Conservation (phyloP, 495 filamentous ascomycete genomes). For the Rostrohypoxylon terebratum region DNA sequence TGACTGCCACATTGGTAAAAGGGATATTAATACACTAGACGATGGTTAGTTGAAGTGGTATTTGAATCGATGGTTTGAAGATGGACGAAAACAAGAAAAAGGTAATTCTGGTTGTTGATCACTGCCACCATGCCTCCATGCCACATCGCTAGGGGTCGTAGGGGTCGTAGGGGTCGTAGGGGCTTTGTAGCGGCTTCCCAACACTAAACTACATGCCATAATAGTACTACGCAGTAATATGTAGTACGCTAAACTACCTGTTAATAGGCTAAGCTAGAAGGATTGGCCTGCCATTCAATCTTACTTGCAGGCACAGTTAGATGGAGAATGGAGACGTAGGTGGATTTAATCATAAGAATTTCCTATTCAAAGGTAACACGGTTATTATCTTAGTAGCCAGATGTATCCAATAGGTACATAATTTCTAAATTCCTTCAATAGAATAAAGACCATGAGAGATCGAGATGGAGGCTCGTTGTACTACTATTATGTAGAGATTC, state of each 20-base stretch:
- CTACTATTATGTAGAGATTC: not conserved
- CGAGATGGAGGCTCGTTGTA: too few relatives aligned
- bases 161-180: not conserved
- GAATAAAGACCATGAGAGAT: not conserved
- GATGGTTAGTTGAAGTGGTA: slow-evolving; percentile 12
- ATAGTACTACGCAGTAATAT: too few relatives aligned
- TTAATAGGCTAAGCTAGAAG: slow-evolving; percentile 13
- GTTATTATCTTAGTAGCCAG: not conserved
- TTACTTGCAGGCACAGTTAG: slow-evolving; percentile 23
- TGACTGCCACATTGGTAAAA: not conserved
- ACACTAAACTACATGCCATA: not conserved
- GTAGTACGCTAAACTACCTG: not conserved
- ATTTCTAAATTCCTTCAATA: not conserved
- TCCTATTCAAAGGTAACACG: slow-evolving; percentile 8
- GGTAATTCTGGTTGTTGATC: slow-evolving; percentile 29
- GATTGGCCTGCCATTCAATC: slow-evolving; percentile 34
- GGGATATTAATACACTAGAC: too few relatives aligned
- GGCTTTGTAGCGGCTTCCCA: not conserved
- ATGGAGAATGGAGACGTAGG: not conserved
- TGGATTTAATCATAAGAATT: slow-evolving; percentile 9
- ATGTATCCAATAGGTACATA: not conserved
- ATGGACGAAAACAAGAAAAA: slow-evolving; percentile 10
- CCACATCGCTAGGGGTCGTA: not conserved
- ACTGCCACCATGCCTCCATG: slow-evolving; percentile 25
- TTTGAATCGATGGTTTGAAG: slow-evolving; percentile 11